Conservation (phyloP, 331 rosid species). For the Malus hybrid region DNA sequence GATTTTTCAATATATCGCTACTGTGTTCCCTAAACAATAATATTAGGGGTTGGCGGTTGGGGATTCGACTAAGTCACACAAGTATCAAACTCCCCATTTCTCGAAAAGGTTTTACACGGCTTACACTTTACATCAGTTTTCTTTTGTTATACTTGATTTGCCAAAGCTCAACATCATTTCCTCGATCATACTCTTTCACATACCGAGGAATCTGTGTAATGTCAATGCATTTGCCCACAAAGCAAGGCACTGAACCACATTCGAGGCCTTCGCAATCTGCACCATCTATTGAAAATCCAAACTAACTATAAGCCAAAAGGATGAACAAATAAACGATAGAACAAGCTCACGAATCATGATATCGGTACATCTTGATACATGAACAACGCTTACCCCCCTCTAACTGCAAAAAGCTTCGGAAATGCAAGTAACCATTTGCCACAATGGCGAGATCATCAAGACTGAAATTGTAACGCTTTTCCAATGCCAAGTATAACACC, state of each 20-base stretch:
- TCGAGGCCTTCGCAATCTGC: constrained; percentile 33
- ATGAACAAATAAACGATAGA: not conserved
- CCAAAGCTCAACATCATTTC: constrained; percentile 79
- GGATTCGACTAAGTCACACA: no score
- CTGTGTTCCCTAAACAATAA: no score
- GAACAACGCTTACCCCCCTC: constrained; percentile 38
- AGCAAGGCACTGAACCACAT: constrained; percentile 22
- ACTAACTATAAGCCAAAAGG: not conserved
- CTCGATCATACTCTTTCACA: constrained; percentile 59
- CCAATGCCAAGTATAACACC: constrained; percentile 73
- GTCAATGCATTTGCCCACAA: constrained; percentile 57
- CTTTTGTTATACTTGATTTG: constrained; percentile 38
- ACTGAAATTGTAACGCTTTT: constrained; percentile 89
- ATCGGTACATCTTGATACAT: not conserved
- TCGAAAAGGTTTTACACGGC: no score
- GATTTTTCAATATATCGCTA: no score
- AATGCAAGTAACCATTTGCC: constrained; percentile 79
- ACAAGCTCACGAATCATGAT: not conserved
- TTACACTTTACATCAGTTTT: not conserved
- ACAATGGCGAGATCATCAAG: constrained; percentile 67
- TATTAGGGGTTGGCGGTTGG: no score
- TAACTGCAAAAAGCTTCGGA: constrained; percentile 49
- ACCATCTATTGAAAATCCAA: constrained; percentile 22
- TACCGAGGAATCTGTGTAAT: constrained; percentile 57
- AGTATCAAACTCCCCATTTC: no score